These are phyloP conservation scores for Auricularia heimuer DNA, from an alignment of 768 basidiomycete species.

Conservation along the genomic window DNA sequence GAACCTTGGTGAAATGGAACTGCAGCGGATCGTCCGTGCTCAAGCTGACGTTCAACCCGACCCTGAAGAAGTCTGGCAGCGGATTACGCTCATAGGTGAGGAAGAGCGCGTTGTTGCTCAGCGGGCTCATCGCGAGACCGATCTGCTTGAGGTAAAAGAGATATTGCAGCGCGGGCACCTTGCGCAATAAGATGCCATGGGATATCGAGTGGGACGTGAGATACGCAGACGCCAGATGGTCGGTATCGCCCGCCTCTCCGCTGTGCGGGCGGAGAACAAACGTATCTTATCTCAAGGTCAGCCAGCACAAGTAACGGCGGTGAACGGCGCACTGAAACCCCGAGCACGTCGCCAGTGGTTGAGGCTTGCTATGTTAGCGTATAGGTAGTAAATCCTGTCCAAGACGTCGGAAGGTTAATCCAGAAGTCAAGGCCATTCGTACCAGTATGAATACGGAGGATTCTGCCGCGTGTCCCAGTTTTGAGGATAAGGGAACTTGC, in stretches of 20 bases:
- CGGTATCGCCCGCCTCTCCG: conserved; percentile 96
- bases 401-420: background rate
- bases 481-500: conserved; percentile 86
- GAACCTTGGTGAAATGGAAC: conserved; percentile 95
- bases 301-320: conserved; percentile 3
- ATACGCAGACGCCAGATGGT: conserved; percentile 94
- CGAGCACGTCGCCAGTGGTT: conserved; percentile 84
- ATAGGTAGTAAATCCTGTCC: conserved; percentile 91
- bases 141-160: conserved; percentile 98
- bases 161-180: conserved; percentile 95
- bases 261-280: conserved; percentile 95
- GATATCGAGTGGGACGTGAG: conserved; percentile 96
- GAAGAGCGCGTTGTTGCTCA: conserved; percentile 97
- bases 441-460: conserved; percentile 96
- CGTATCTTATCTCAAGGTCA: conserved; percentile 48
- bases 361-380: conserved; percentile 87
- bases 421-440: conserved; percentile 12
- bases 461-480: conserved; percentile 85
- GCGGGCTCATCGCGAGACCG: conserved; percentile 94
- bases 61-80: conserved; percentile 92
- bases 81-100: conserved; percentile 96
- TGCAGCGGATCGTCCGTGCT: conserved; percentile 94
- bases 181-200: conserved; percentile 95
- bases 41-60: conserved; percentile 89
- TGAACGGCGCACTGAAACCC: conserved; percentile 71